phyloP scores from a whole-genome alignment of 257 asterid species.

The Penstemon barbatus region DNA sequence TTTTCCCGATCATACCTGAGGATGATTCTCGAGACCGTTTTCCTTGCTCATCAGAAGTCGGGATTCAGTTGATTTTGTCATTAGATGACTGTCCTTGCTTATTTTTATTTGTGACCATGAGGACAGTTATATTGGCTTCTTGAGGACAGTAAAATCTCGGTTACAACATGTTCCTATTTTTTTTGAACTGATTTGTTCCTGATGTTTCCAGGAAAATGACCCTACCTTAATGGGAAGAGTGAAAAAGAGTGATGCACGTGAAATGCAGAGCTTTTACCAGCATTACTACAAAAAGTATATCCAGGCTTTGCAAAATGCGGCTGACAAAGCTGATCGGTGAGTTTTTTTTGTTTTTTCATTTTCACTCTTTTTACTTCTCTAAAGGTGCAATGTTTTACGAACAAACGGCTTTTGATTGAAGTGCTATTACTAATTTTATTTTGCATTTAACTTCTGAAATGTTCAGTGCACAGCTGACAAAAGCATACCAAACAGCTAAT shows the following conservation, averaged over 20 bases:
- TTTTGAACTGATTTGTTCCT: slow-evolving; percentile 12
- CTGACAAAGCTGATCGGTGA: slow-evolving; percentile 97
- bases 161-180: slow-evolving; percentile 6
- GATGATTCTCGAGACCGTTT: background rate
- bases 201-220: slow-evolving; percentile 82
- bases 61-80: background rate
- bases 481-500: slow-evolving; percentile 98
- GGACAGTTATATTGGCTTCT: background rate
- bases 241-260: slow-evolving; percentile 98
- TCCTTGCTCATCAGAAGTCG: background rate
- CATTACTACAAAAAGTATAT: slow-evolving; percentile 96
- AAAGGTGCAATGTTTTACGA: slow-evolving; percentile 3
- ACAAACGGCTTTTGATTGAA: background rate
- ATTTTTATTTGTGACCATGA: background rate
- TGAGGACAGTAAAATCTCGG: background rate
- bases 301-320: slow-evolving; percentile 98
- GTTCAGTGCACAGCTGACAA: slow-evolving; percentile 93
- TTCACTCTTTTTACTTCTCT: slow-evolving; percentile 19
- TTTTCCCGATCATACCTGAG: too few relatives aligned
- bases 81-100: background rate
- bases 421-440: slow-evolving; percentile 14
- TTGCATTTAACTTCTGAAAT: slow-evolving; percentile 28
- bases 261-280: slow-evolving; percentile 99
- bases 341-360: slow-evolving; percentile 23
- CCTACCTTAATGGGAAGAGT: slow-evolving; percentile 97